These are phyloP conservation scores for Sapria himalayana DNA, from an alignment of 345 rosid species.

Conservation along the genomic window DNA sequence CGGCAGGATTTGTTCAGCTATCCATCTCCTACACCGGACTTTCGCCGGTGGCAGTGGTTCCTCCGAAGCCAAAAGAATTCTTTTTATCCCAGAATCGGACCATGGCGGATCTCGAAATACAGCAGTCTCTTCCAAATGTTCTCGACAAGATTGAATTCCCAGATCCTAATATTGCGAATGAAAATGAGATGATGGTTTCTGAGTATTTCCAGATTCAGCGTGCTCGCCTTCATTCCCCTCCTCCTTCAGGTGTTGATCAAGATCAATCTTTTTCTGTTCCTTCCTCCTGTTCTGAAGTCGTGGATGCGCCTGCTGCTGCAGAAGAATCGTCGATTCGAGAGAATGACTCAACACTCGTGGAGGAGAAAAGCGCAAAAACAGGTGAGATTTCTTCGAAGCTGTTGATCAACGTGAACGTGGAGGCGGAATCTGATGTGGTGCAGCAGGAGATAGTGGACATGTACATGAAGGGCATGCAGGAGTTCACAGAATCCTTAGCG, in stretches of 20 bases:
- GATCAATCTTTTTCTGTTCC: too few species aligned
- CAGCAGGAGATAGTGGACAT: slow-evolving; percentile 95
- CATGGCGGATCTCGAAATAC: slow-evolving; percentile 20
- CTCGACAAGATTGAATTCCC: slow-evolving; percentile 87
- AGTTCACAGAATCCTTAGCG: slow-evolving; percentile 94
- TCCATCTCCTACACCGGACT: slow-evolving; percentile 66
- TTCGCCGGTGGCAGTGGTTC: slow-evolving; percentile 61
- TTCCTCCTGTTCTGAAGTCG: slow-evolving; percentile 36
- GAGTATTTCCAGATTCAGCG: slow-evolving; percentile 67
- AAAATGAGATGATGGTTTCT: slow-evolving; percentile 86
- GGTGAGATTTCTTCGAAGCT: slow-evolving; percentile 27
- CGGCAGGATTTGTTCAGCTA: slow-evolving; percentile 79
- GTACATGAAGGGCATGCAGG: slow-evolving; percentile 99
- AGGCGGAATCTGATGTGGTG: slow-evolving; percentile 55
- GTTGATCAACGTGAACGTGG: slow-evolving; percentile 27
- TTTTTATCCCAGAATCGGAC: slow-evolving; percentile 20
- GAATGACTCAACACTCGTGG: slow-evolving; percentile 19
- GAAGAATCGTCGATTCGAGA: slow-evolving; percentile 26
- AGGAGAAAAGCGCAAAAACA: slow-evolving; percentile 20
- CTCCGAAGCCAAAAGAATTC: slow-evolving; percentile 26
- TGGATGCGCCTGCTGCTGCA: slow-evolving; percentile 25
- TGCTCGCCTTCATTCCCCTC: slow-evolving; percentile 36
- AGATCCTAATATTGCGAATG: slow-evolving; percentile 76
- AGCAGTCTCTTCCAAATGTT: slow-evolving; percentile 31
- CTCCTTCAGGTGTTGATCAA: slow-evolving; percentile 46